These are phyloP conservation scores for Pichia sp. DNA, from an alignment of 1,139 yeast genomes.

Conservation along the genomic window DNA sequence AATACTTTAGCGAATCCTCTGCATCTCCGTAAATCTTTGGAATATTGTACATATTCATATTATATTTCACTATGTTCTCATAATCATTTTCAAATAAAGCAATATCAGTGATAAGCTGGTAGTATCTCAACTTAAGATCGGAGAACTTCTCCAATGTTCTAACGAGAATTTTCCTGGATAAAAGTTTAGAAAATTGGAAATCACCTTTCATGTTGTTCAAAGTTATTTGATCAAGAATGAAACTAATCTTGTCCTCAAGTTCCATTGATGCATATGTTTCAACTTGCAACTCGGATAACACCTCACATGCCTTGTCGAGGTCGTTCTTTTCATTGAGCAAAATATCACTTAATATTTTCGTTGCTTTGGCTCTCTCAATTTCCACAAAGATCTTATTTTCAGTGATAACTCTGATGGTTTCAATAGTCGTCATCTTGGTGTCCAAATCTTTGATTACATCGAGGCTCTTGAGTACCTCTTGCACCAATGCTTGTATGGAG, in stretches of 20 bases:
- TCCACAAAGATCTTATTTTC: conserved; percentile 95
- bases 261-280: conserved; percentile 98
- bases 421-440: conserved; percentile 67
- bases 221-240: conserved; percentile 83
- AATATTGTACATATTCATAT: conserved; percentile 72
- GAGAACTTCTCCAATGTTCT: conserved; percentile 69
- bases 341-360: conserved; percentile 74
- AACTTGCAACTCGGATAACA: conserved; percentile 89
- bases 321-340: conserved; percentile 58
- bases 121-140: conserved; percentile 64
- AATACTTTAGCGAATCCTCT: conserved; percentile 45
- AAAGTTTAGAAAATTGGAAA: conserved; percentile 74
- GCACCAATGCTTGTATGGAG: conserved; percentile 73
- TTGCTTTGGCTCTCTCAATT: conserved; percentile 90
- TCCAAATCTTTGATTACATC: conserved; percentile 50
- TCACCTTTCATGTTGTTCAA: conserved; percentile 82
- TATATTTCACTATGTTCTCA: conserved; percentile 73
- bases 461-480: conserved; percentile 59
- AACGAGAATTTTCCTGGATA: conserved; percentile 80
- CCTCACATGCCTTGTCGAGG: conserved; percentile 82
- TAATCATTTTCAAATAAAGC: conserved; percentile 73
- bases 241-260: conserved; percentile 81
- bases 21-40: conserved; percentile 53
- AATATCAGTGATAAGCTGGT: conserved; percentile 72
- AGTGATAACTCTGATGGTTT: conserved; percentile 76